Evolutionary conservation across 768 basidiomycete genomes (phyloP).

Genomic region (Lactarius vividus): DNA sequence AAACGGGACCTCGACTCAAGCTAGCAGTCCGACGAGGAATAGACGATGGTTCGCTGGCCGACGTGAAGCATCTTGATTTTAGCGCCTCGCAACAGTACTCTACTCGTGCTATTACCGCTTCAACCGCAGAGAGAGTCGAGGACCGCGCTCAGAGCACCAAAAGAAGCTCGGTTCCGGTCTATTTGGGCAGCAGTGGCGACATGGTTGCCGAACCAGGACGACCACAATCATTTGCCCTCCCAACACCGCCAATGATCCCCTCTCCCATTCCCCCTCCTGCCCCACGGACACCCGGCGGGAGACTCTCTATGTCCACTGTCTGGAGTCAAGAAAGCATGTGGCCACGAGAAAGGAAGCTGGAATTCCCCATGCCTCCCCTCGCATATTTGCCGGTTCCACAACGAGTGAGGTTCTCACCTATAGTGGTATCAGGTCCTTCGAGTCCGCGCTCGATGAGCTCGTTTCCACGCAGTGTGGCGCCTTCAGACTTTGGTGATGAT

Average conservation of each 20-base stretch:
- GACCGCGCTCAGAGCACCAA: neutral
- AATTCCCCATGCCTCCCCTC: conserved; percentile 11
- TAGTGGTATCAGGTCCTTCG: neutral
- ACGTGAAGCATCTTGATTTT: neutral
- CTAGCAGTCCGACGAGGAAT: neutral
- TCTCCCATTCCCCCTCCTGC: neutral
- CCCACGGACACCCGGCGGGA: neutral
- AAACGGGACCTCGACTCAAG: conserved; percentile 9
- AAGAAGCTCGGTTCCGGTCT: neutral
- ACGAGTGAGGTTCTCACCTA: neutral
- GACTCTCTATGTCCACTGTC: conserved; percentile 17
- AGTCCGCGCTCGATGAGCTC: conserved; percentile 13
- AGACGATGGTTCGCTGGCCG: neutral
- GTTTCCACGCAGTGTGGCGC: conserved; percentile 18
- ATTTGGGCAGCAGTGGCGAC: neutral
- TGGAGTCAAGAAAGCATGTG: conserved; percentile 25
- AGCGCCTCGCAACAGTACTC: neutral
- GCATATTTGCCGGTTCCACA: conserved; percentile 6
- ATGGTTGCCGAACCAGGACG: neutral
- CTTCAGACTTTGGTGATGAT: conserved; percentile 18
- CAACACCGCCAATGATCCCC: neutral
- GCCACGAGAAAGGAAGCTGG: conserved; percentile 13
- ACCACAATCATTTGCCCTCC: conserved; percentile 1
- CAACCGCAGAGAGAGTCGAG: neutral
- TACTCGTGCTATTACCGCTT: neutral